Base-by-base conservation (phyloP, 2,329 filamentous ascomycete genomes). In the Epichloe sibirici region DNA sequence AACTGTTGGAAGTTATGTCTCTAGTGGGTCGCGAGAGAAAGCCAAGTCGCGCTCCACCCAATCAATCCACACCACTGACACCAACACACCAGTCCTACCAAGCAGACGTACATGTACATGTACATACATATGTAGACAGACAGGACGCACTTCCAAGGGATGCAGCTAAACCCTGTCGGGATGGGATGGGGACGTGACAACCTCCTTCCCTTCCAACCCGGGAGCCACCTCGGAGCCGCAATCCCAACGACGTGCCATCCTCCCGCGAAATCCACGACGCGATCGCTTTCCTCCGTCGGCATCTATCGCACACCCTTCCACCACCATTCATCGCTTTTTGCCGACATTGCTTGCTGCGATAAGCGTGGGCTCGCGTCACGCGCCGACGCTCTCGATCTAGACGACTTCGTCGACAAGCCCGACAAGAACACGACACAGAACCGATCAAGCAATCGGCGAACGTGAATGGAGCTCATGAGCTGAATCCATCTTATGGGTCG, bases 151-250 rank as follows among this genome's bases (percentile, higher is more conserved):
- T 31, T 31, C 43, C 13, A 44, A 48, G 46, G 11, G 46, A 38
- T 45, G 48, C 45, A 48, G 49, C 52, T 57, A 57, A 54, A 49
- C 54, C 54, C 42, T 53, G 49, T 50, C 35, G 52, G 56, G 45
- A 51, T 42, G 52, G 56, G 45, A 51, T 42, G 48, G 49, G 38
- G 40, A 50, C 31, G 37, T 21, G 38, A 39, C 50, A 51, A 49
- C 47, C 2, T 21, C 17, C 17, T 21, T 21, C 17, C 17, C 42
- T 51, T 39, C 37, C 23, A 50, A 39, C 44, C 45, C 38, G n/a
- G 42, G 39, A 52, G 15, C 43, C 39, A 45, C 49, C 43, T 21
- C 12, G 37, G 34, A 57, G 50, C 52, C 49, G 46, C 52, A 40
- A 48, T 34, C 43, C 51, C 52, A 51, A 55, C 54, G 45, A 45